Percentiles rank a stretch among this genome's conserved stretches.
Conservation (phyloP, 2,329 filamentous ascomycete species). For the Hyphodiscus sp. region DNA sequence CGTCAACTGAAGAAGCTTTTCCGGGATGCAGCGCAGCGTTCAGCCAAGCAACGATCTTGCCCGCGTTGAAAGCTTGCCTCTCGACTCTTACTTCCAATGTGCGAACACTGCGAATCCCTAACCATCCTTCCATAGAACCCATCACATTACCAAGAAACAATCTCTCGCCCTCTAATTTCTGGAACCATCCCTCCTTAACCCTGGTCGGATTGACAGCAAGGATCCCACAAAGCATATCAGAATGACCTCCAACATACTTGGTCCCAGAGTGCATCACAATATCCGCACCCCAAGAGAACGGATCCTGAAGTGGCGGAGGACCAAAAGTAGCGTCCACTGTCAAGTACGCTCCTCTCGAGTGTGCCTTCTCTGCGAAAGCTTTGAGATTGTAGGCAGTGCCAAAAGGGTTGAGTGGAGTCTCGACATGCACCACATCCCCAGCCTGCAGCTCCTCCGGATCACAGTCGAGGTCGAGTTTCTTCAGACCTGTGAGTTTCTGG, state of each 20-base stretch:
- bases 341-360: slow-evolving; percentile 64
- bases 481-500: slow-evolving; percentile 66
- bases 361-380: slow-evolving; percentile 66
- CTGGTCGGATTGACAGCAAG: slow-evolving; percentile 55
- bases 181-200: slow-evolving; percentile 49
- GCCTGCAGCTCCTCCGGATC: slow-evolving; percentile 57
- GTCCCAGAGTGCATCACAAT: slow-evolving; percentile 88
- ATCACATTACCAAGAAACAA: slow-evolving; percentile 76
- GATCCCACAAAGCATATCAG: slow-evolving; percentile 85
- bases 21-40: slow-evolving; percentile 27
- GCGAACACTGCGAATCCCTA: slow-evolving; percentile 78
- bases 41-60: slow-evolving; percentile 67
- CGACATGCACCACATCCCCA: slow-evolving; percentile 84
- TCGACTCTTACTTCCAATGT: slow-evolving; percentile 79
- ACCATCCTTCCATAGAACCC: slow-evolving; percentile 86
- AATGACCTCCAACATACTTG: slow-evolving; percentile 95
- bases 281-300: slow-evolving; percentile 76
- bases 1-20: slow-evolving; percentile 1
- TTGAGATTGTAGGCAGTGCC: slow-evolving; percentile 72
- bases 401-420: slow-evolving; percentile 89
- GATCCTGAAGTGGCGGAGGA: slow-evolving; percentile 82
- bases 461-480: slow-evolving; percentile 66
- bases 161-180: slow-evolving; percentile 53
- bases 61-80: slow-evolving; percentile 68
- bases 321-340: slow-evolving; percentile 90